Evolutionary conservation across 768 basidiomycete species (phyloP), one percentile per base, ranked within the genome.

Genomic region (Collybiopsis confluens): DNA sequence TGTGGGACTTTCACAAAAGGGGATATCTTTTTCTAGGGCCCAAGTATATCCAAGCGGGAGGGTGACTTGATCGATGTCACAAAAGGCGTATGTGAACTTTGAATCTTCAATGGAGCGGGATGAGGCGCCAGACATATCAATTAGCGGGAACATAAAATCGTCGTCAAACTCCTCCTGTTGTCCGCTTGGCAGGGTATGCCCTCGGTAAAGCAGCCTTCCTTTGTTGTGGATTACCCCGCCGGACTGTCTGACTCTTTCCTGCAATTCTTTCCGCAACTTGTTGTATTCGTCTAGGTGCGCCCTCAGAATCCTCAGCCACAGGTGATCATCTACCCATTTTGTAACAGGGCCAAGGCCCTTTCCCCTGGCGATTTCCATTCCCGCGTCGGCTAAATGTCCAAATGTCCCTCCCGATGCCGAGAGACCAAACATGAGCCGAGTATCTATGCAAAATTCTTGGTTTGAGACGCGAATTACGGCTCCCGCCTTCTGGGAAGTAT

Each of bases 51-150:
- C 69, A 11, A 74, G 64, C 1, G 37, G 16, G 0, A 42, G 16
- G 0, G 73, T 73, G 0, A 75, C 24, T 0, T 2, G 6, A 40
- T 78, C 64, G 18, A 79, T 73, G 54, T 78, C 73, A 0, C 24
- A 52, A 4, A 63, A 46, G 40, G 43, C 27, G 40, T 67, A 67
- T 11, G 61, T 60, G 44, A 47, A 68, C 0, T 24, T 0, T 0
- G 5, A 5, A 42, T 73, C 68, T 10, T 60, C 38, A 0, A 9
- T 1, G 1, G 59, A 63, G 0, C 63, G 56, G 0, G 62, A 57
- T 1, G 65, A 69, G 0, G n/a, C 7, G 2, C 1, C 0, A 0
- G 68, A 70, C 1, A 64, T 59, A 44, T 70, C 64, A 0, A 3
- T 18, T 18, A 66, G 50, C 9, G 56, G 59, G 49, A 42, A 54